Base-by-base conservation (phyloP, 352 stramenopile species). In the Globisporangium okanoganense region DNA sequence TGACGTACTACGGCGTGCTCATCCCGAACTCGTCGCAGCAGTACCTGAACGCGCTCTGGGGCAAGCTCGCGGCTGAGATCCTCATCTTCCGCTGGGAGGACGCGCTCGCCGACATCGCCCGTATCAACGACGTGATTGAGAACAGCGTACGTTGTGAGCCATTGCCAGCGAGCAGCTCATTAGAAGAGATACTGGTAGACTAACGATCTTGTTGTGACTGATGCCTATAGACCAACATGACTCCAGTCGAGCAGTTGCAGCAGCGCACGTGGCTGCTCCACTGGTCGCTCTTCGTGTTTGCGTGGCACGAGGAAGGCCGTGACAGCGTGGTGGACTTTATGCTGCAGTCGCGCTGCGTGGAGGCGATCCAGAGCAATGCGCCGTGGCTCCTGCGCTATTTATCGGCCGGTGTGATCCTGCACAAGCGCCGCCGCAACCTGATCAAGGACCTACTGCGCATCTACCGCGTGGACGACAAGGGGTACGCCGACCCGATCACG, bases 331-430 rank as follows among this genome's bases (percentile, higher is more conserved):
- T 99, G 13, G 96, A 99, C 69, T 95, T 99, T 13, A 99, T 99
- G 79, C 85, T 98, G 41, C 90, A 94, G 61, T 79, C 81, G 56
- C 82, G 83, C 50, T 91, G 79, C 78, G 90, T 98, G 43, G 96
- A 99, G 70, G 97, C 97, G 44, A 98, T 99, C 71, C 98, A 99
- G 70, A 99, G 95, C 70, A 98, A 99, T 76, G 97, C 95, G 58
- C 97, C 97, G 25, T 99, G 98, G 85, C 81, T 99, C 31, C 81
- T 99, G 62, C 84, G 88, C 40, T 99, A 99, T 81, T 82, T 99
- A 67, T 98, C 96, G 13, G 95, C 97, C 0, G 97, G 96, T 48
- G 95, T 99, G 35, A 95, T 99, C 69, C 76, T 99, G 52, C 98
- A 98, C 84, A 98, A 98, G 76, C 91, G 95, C 60, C 90, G 94